Base-by-base conservation (phyloP, 2,329 filamentous ascomycete genomes). In the Nemania diffusa region DNA sequence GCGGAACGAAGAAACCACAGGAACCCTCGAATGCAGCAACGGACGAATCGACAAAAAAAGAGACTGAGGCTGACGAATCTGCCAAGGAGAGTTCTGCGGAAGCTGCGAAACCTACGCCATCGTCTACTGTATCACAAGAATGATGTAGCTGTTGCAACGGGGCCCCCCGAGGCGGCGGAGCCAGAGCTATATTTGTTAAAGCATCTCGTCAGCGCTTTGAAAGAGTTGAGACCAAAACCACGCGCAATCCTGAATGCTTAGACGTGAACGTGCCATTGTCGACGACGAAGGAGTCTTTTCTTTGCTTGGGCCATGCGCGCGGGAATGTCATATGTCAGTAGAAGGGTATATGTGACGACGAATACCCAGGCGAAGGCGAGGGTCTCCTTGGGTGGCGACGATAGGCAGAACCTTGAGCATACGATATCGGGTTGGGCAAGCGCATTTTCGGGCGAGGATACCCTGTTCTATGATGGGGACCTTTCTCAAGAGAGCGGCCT, bases 1-100 rank as follows among this genome's bases (percentile, higher is more conserved):
- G 75, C 32, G 71, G 71, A 57, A 68, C 68, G 51, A 78, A 72
- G 73, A 77, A 75, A 60, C 68, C 73, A 51, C 71, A 74, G 56
- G 73, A 73, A 58, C 62, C 68, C 46, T 42, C 69, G 42, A 65
- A 73, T 59, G 62, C 65, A 37, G 72, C 70, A 71, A 68, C 65
- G n/a, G 71, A 72, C 48, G 69, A 72, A 51, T 64, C 74, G 55
- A 73, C 70, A 57, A 69, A 73, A 57, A 70, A 74, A 63, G 71
- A 73, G 69, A 71, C 71, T 17, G 69, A 63, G 32, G 67, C 65
- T 27, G 68, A 71, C 46, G 73, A 74, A 57, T 64, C 65, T 42
- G 56, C 62, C 58, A 77, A 77, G 67, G 74, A 73, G 7, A 73
- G 71, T 34, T 34, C 71, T 37, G 76, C 71, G 32, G 67, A 73